Evolutionary conservation across 176 grass and related monocot genomes (phyloP).

Genomic region (Oryza officinalis): DNA sequence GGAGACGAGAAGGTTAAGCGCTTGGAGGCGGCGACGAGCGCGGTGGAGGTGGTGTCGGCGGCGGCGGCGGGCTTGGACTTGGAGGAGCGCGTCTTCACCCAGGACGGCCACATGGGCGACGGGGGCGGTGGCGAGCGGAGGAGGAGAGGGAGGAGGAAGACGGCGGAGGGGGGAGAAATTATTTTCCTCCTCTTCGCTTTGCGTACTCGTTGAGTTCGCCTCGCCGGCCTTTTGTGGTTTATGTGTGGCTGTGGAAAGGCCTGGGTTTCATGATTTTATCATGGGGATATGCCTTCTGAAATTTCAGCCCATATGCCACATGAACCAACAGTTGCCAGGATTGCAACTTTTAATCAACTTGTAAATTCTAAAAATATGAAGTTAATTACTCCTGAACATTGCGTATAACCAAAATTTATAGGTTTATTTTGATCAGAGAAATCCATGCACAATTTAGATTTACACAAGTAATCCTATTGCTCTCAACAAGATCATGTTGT

Average conservation of each 20-base stretch:
- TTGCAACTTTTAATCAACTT: too few species aligned
- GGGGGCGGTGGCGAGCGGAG: not conserved
- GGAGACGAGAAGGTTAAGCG: conserved; percentile 48
- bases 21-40: conserved; percentile 30
- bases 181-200: not conserved
- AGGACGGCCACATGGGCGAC: conserved; percentile 64
- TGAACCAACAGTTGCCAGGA: not conserved
- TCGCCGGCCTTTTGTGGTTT: not conserved
- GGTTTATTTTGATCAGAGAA: too few species aligned
- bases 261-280: not conserved
- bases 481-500: not conserved
- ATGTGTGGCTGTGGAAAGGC: not conserved
- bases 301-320: not conserved
- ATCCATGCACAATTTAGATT: too few species aligned
- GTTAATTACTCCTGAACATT: not conserved
- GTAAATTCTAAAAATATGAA: not conserved
- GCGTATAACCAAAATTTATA: too few species aligned
- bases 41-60: conserved; percentile 6
- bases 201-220: not conserved
- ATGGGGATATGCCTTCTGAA: not conserved
- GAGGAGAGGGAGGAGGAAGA: not conserved
- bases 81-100: conserved; percentile 52
- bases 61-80: not conserved
- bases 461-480: too few species aligned
- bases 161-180: too few species aligned